Evolutionary conservation across 768 basidiomycete species (phyloP).

Genomic region (Mrakia blollopis): DNA sequence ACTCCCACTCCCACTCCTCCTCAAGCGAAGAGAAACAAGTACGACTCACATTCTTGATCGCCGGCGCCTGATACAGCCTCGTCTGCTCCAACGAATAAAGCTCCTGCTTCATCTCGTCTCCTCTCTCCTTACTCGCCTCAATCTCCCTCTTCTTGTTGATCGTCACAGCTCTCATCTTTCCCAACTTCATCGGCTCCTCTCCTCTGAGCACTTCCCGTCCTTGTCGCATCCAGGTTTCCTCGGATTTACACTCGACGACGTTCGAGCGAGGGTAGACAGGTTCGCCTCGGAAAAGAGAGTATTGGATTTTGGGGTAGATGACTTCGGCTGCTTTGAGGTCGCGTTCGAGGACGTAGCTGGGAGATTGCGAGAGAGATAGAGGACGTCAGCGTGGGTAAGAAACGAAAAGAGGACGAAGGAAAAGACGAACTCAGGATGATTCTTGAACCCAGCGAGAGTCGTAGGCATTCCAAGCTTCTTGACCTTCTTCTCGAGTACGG

Average conservation of each 20-base stretch:
- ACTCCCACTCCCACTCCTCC: no score
- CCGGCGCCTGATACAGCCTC: slow-evolving; percentile 68
- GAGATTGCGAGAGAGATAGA: not conserved
- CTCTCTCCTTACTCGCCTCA: slow-evolving; percentile 53
- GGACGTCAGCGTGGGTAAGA: not conserved
- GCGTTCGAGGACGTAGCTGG: slow-evolving; percentile 73
- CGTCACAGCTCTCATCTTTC: slow-evolving; percentile 78
- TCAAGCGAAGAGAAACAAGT: not conserved
- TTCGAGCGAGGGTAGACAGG: slow-evolving; percentile 79
- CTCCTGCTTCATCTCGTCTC: slow-evolving; percentile 70
- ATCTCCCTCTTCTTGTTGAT: slow-evolving; percentile 69
- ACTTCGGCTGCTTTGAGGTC: slow-evolving; percentile 85
- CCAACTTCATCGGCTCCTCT: slow-evolving; percentile 80
- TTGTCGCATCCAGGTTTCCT: slow-evolving; percentile 90
- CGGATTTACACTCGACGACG: slow-evolving; percentile 79
- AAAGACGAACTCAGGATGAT: slow-evolving; percentile 75
- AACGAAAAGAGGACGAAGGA: no score
- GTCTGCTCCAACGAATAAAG: slow-evolving; percentile 82
- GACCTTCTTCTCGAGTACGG: slow-evolving; percentile 70
- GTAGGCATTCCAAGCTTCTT: slow-evolving; percentile 83
- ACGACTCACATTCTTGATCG: slow-evolving; percentile 70
- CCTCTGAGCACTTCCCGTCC: slow-evolving; percentile 69
- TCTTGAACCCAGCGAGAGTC: slow-evolving; percentile 84
- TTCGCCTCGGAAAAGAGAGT: slow-evolving; percentile 75
- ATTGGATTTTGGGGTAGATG: slow-evolving; percentile 71